Base-by-base conservation (phyloP, 2,329 filamentous ascomycete genomes). In the Botrytis galanthina region DNA sequence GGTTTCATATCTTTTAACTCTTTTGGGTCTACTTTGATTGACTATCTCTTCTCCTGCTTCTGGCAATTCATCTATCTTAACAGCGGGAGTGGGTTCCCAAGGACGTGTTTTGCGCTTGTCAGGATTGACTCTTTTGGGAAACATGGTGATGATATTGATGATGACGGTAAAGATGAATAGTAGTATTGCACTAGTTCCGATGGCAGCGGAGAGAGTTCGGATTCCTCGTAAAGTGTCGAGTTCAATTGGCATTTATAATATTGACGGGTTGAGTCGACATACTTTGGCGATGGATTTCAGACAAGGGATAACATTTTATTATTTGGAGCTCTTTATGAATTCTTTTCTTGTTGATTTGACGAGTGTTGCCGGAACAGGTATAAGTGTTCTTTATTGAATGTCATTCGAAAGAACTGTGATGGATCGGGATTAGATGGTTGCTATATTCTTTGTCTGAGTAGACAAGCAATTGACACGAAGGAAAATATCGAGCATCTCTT, bases 1-100 rank as follows among this genome's bases (percentile, higher is more conserved):
- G 18, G 8, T 0, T 42, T 42, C 18, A 14, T 42, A 7, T 68
- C 66, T 54, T 18, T 68, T 57, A 20, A 57, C 35, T 57, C 66
- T 42, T 35, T 68, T 68, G 35, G 66, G 66, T 42, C 66, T 22
- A 7, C n/a, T 6, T 32, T 68, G 66, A 32, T 68, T 68, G 16
- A 35, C 18, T 7, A 42, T 20, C 6, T 9, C 10, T 32, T 42
- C 48, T 10, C 10, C 22, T 32, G 29, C 48, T 7, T 16, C 35
- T 12, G 66, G n/a, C 18, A 57, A 22, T 6, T 16, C 6, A 39
- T 68, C 66, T 12, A 68, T 16, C 26, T 3, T 57, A 4, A 57
- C n/a, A 8, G 66, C 37, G 10, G 66, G 26, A 2, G 4, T 32
- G 8, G 35, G 66, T 5, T 68, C 48, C 66, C 66, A 68, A 9